These are phyloP conservation scores for Alternaria novae-zelandiae DNA, from an alignment of 2,329 filamentous ascomycete genomes.

Conservation along the genomic window DNA sequence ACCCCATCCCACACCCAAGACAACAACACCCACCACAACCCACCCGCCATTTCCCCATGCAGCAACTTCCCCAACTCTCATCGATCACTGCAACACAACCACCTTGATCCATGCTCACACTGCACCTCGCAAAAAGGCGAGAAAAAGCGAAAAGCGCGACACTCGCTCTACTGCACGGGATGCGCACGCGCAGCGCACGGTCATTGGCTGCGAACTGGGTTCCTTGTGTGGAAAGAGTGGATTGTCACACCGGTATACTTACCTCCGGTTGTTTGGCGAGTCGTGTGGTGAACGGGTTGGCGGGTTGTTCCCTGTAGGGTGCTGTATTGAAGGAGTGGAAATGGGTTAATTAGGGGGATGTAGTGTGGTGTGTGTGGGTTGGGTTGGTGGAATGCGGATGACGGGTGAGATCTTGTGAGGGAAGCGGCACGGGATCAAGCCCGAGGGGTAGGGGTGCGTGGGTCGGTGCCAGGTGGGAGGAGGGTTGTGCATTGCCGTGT, in stretches of 20 bases:
- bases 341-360: neutral
- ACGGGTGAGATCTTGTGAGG: neutral
- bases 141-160: neutral
- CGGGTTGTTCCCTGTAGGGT: constrained; percentile 8
- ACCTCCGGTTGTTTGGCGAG: neutral
- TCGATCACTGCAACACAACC: neutral
- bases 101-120: neutral
- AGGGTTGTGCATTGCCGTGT: neutral
- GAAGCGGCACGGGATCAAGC: neutral
- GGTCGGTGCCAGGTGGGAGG: neutral
- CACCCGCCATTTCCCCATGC: neutral
- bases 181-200: constrained; percentile 7
- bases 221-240: constrained; percentile 6
- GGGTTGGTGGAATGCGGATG: neutral
- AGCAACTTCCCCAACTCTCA: neutral
- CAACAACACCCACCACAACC: neutral
- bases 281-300: neutral
- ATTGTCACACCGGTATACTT: constrained; percentile 5
- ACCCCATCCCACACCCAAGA: neutral
- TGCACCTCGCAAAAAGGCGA: neutral
- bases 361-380: neutral
- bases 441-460: neutral
- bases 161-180: constrained; percentile 2
- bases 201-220: constrained; percentile 5
- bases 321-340: constrained; percentile 1